Conservation (phyloP, 2,329 filamentous ascomycete genomes). For the Botrytis pseudocinerea region DNA sequence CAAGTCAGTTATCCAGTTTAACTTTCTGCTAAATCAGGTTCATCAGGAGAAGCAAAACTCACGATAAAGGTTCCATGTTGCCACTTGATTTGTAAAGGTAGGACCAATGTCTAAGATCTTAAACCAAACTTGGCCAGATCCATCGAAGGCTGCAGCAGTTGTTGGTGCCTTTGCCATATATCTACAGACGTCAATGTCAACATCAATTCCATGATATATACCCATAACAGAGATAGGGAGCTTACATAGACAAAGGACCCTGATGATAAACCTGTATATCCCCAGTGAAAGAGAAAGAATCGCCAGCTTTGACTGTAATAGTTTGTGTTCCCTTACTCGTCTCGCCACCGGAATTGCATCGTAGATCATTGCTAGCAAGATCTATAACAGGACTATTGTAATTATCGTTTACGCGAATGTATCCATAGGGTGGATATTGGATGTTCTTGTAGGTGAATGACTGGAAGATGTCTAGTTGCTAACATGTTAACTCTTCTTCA, state of each 20-base stretch:
- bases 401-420: slow-evolving; percentile 47
- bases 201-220: background rate
- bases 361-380: slow-evolving; percentile 36
- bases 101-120: slow-evolving; percentile 42
- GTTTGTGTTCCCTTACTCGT: slow-evolving; percentile 29
- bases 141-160: slow-evolving; percentile 41
- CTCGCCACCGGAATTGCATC: slow-evolving; percentile 47
- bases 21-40: background rate
- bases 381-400: slow-evolving; percentile 53
- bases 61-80: slow-evolving; percentile 38
- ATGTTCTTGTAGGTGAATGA: slow-evolving; percentile 33
- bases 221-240: background rate
- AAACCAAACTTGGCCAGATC: slow-evolving; percentile 43
- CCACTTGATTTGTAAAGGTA: slow-evolving; percentile 33
- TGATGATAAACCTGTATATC: slow-evolving; percentile 44
- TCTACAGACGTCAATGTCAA: background rate
- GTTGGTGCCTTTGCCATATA: slow-evolving; percentile 43
- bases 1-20: background rate
- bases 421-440: slow-evolving; percentile 47
- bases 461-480: slow-evolving; percentile 35
- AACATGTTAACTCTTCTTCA: background rate
- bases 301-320: slow-evolving; percentile 42
- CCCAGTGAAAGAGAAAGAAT: slow-evolving; percentile 49
- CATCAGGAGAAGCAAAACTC: background rate
- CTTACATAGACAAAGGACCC: slow-evolving; percentile 40